Conservation (phyloP, 352 stramenopile species). For the Globisporangium acanthophoron region DNA sequence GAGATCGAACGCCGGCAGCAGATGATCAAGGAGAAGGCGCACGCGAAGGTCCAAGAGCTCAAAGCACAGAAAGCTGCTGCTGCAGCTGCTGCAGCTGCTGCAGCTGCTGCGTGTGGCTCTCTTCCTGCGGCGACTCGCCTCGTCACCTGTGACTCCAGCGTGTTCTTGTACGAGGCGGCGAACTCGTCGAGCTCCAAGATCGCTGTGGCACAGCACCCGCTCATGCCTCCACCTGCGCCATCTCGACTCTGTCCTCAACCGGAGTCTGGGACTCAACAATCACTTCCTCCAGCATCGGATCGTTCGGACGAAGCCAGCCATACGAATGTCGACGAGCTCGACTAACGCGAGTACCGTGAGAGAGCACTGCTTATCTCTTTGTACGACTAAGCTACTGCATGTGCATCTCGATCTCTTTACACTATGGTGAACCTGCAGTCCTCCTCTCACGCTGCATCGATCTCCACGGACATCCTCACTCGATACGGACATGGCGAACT, state of each 20-base stretch:
- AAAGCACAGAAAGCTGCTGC: constrained; percentile 2
- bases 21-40: constrained; percentile 9
- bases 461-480: not conserved
- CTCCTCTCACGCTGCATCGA: too few species aligned
- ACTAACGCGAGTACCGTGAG: constrained; percentile 15
- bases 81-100: not conserved
- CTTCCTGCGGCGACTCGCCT: constrained; percentile 5
- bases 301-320: constrained; percentile 4
- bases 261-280: not conserved
- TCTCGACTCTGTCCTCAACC: not conserved
- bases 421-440: too few species aligned
- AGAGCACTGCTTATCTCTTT: not conserved
- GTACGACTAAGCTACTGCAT: not conserved
- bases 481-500: not conserved
- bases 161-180: not conserved
- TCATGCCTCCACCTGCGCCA: constrained; percentile 19
- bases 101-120: not conserved
- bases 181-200: not conserved
- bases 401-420: too few species aligned
- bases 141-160: constrained; percentile 6
- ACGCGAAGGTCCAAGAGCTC: constrained; percentile 7
- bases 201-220: not conserved
- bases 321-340: constrained; percentile 51
- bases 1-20: constrained; percentile 1
- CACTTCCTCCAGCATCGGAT: not conserved